Evolutionary conservation across 2,329 filamentous ascomycete genomes (phyloP).

Genomic region (Lachnellula occidentalis): DNA sequence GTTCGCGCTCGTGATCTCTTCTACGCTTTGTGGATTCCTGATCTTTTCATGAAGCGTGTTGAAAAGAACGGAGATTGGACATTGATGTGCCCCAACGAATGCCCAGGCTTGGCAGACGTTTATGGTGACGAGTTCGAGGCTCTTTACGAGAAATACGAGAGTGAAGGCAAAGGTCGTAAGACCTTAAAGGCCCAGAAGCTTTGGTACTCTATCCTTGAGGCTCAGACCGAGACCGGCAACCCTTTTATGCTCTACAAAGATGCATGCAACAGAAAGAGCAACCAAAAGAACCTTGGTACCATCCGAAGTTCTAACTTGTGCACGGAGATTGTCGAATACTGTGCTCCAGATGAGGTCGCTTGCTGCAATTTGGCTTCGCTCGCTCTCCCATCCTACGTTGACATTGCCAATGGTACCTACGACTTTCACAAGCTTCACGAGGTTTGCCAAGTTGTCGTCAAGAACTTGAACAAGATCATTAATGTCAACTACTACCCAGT

Average conservation of each 20-base stretch:
- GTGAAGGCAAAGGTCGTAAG: conserved; percentile 78
- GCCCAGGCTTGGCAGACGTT: conserved; percentile 88
- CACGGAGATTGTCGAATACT: conserved; percentile 98
- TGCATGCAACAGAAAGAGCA: conserved; percentile 96
- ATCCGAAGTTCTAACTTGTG: conserved; percentile 98
- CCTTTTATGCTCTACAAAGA: conserved; percentile 99
- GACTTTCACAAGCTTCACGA: conserved; percentile 98
- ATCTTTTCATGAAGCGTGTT: conserved; percentile 99
- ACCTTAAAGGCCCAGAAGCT: conserved; percentile 97
- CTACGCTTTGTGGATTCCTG: conserved; percentile 96
- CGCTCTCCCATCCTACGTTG: conserved; percentile 84
- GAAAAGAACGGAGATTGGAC: conserved; percentile 97
- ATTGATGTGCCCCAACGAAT: conserved; percentile 96
- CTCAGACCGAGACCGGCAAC: conserved; percentile 97
- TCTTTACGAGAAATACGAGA: conserved; percentile 89
- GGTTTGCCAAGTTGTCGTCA: conserved; percentile 84
- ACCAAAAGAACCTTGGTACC: conserved; percentile 98
- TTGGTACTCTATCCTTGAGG: conserved; percentile 97
- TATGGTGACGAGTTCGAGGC: conserved; percentile 97
- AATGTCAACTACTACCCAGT: conserved; percentile 99
- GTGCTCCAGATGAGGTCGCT: conserved; percentile 92
- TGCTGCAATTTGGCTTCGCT: conserved; percentile 97
- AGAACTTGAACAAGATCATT: conserved; percentile 97
- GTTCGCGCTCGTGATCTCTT: conserved; percentile 94
- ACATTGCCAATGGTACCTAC: conserved; percentile 77